These are phyloP conservation scores for Calamus simplicifolius DNA, from an alignment of 176 grass and related monocot genomes.

Conservation along the genomic window DNA sequence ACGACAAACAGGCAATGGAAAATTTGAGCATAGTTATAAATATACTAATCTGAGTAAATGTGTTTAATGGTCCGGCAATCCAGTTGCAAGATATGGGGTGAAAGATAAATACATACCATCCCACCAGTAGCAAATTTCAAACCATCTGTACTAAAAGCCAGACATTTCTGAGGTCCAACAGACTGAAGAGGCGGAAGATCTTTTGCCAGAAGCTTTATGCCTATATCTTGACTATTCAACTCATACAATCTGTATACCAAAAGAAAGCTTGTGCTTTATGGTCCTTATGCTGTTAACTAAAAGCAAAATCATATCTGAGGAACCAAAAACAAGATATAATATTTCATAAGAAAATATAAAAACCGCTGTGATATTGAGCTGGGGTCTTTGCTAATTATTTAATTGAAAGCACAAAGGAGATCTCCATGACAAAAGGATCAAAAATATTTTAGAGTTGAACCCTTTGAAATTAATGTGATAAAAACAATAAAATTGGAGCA, in stretches of 20 bases:
- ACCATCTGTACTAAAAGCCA: slow-evolving; percentile 93
- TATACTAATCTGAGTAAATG: neutral
- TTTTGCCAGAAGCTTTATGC: slow-evolving; percentile 37
- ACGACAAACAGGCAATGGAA: no score
- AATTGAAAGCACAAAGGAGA: no score
- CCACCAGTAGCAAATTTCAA: slow-evolving; percentile 89
- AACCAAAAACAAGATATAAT: neutral
- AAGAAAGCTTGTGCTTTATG: neutral
- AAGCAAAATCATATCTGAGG: slow-evolving; percentile 3
- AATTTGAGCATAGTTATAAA: no score
- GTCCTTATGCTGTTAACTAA: slow-evolving; percentile 8
- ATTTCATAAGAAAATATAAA: no score
- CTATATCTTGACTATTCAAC: slow-evolving; percentile 53
- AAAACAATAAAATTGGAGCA: no score
- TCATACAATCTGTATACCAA: slow-evolving; percentile 54
- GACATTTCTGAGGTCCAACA: slow-evolving; percentile 77
- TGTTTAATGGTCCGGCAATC: neutral
- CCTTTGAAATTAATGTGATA: no score
- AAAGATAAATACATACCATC: slow-evolving; percentile 41
- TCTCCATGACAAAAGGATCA: no score
- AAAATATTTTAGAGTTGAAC: no score
- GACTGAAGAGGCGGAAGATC: slow-evolving; percentile 55
- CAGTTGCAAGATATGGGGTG: neutral
- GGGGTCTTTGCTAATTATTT: no score
- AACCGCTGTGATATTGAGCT: no score